A percentile compares a stretch with the other conserved stretches of the same genome.
Evolutionary conservation across 257 asterid species (phyloP).

Genomic region (Thymus quinquecostatus): DNA sequence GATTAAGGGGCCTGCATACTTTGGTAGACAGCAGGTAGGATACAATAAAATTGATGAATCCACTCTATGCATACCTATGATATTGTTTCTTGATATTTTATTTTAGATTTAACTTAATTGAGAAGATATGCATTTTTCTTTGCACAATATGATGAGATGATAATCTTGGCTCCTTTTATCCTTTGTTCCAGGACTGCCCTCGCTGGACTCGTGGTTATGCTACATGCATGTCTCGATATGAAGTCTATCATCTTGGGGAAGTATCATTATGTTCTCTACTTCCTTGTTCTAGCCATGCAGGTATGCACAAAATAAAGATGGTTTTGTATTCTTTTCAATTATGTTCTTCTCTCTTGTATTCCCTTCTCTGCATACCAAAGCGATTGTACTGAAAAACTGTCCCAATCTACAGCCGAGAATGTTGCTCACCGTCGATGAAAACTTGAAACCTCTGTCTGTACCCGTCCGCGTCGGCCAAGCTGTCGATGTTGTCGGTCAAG

Average conservation of each 20-base stretch:
- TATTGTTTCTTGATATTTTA: too few species aligned
- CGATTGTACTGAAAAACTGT: neutral
- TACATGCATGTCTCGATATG: conserved; percentile 90
- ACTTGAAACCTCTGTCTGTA: conserved; percentile 81
- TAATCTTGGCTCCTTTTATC: conserved; percentile 4
- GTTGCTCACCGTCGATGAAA: conserved; percentile 90
- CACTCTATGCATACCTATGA: too few species aligned
- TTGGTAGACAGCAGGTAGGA: too few species aligned
- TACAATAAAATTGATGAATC: too few species aligned
- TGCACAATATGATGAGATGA: neutral
- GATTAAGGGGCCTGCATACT: too few species aligned
- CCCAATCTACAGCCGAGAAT: conserved; percentile 74
- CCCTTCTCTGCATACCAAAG: neutral
- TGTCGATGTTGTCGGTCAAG: conserved; percentile 95
- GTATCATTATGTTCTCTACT: conserved; percentile 83
- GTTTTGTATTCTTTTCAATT: neutral
- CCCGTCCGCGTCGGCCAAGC: conserved; percentile 99
- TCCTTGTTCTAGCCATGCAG: conserved; percentile 94
- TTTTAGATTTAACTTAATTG: too few species aligned
- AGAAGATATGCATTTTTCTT: neutral
- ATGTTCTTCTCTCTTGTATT: neutral
- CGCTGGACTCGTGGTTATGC: conserved; percentile 78
- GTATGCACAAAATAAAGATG: conserved; percentile 34
- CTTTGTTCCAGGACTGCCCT: conserved; percentile 67
- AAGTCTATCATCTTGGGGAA: conserved; percentile 81